Evolutionary conservation across 2,329 filamentous ascomycete species (phyloP), one percentile per base, ranked within the genome.

Genomic region (Sphaerulina vaccinii): DNA sequence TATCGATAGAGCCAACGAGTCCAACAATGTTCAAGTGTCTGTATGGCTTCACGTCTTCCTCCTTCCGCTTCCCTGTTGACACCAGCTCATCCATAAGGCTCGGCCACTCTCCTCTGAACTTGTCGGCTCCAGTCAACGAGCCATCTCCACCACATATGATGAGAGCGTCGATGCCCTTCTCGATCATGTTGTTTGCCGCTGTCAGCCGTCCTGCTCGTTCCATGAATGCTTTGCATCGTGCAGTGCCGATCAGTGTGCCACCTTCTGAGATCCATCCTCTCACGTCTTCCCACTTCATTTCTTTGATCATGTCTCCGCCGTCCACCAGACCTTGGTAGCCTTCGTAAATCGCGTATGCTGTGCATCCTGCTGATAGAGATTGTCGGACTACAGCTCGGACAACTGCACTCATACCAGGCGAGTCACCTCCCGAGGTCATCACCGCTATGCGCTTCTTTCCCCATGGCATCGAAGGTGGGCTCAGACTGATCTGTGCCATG

Each of bases 61-160:
- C 37, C 75, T 82, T 85, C 63, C 96, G 78, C 65, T 92, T 80
- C 47, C 84, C 84, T 2, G 74, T 87, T 43, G 81, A 68, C 29
- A 97, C 87, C 56, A 99, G 81, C 76, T 99, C 93, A 46, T 88
- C 77, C 53, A 99, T 71, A 58, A 99, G 79, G 37, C 87, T 84
- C 2, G 91, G 89, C 93, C 93, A 99, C 70, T 99, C 93, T 44
- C 82, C 77, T 57, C 93, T 84, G 75, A 99, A 97, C 66, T 84
- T 86, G 77, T 99, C 93, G 49, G 93, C 93, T 68, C 93, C 93
- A 9, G 93, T 99, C 66, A 99, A 80, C 60, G 90, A 95, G 57
- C 93, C 93, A 70, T 99, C 93, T 75, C 93, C 93, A 70, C 93
- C 93, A 71, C 92, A 97, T 68, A 99, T 95, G 65, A 99, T 87